Evolutionary conservation across 1,284 basidiomycete genomes (phyloP), one percentile per base, ranked within the genome.

Genomic region (Sporisorium graminicola): DNA sequence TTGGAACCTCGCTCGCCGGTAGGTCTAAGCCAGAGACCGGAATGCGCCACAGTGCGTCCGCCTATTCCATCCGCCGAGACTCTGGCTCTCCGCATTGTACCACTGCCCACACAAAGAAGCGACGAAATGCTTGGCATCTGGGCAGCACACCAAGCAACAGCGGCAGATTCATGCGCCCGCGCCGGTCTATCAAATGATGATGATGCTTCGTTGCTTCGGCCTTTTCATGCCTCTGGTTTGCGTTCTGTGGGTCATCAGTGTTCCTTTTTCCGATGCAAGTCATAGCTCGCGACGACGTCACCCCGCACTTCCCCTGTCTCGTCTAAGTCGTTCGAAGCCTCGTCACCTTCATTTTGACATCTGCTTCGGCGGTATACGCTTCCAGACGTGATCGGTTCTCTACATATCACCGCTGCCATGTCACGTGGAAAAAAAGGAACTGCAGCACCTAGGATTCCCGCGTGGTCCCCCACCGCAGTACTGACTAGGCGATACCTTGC

Each of bases 401-500:
- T n/a, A 14, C 16, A 40, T 14, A 40, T n/a, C 37, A 40, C n/a
- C 37, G 16, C 37, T n/a, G 37, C n/a, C 37, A 5, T n/a, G 18
- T 18, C 37, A 31, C 9, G 12, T 18, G 4, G 6, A n/a, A 18
- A 62, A 61, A 46, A 59, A 79, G 89, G 88, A 91, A 90, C 90
- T 90, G 90, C 90, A 89, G 90, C 90, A 91, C 90, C 90, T 88
- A 91, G 90, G 90, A 91, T 91, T 91, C 90, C 90, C 90, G 88
- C 88, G 90, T 91, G 91, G 91, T 91, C 91, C 91, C 90, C 91
- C 90, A 91, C 90, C 90, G 88, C 91, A 90, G 90, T 92, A 91
- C 91, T 91, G 90, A 91, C 90, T 91, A 87, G 89, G 90, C 90
- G 89, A 90, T 89, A 91, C 90, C 89, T 88, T 88, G 90, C 88